Evolutionary conservation across 2,329 filamentous ascomycete genomes (phyloP), one percentile per base, ranked within the genome.

Genomic region (Ilyonectria destructans): DNA sequence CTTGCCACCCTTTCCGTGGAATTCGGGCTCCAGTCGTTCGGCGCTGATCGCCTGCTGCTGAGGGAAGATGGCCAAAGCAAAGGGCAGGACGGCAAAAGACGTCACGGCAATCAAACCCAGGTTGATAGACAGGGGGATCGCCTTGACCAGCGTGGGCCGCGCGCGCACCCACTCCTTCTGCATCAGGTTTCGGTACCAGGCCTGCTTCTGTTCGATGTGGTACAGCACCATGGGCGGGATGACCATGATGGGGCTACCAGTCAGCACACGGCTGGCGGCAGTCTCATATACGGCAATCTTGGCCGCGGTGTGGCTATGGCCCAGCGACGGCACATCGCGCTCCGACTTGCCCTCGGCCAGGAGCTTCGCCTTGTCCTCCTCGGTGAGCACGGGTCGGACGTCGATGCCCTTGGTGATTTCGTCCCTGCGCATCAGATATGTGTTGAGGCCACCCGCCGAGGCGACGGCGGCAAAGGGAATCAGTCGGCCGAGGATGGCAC

Each of bases 401-500:
- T 98, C 94, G 77, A 99, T 99, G 59, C 96, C 96, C 69, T 89
- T 90, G 77, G 93, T 89, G 76, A 99, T 98, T 84, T 99, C 96
- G 82, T 98, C 96, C 71, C 94, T 92, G 67, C 96, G 94, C 96
- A 99, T 99, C 62, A 99, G 89, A 83, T 98, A 97, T 29, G 98
- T 96, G 82, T 99, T 99, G 70, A 99, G 87, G 1, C 91, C 94
- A 77, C 95, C 95, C 4, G 96, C 96, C 67, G 91, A 93, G 33
- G 96, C 96, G 12, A 99, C 96, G 13, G 96, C 96, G 1, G 96
- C 96, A 79, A 99, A 99, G 29, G 96, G 96, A 7, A 98, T 95
- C 9, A 99, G 89, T n/a, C 96, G 91, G 62, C 90, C 88, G 3
- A 98, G 90, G 21, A 97, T 90, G 45, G 92, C 87, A 68, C 91